Evolutionary conservation across 139 green algal genomes (phyloP).

Genomic region (Ostreobium quekettii): DNA sequence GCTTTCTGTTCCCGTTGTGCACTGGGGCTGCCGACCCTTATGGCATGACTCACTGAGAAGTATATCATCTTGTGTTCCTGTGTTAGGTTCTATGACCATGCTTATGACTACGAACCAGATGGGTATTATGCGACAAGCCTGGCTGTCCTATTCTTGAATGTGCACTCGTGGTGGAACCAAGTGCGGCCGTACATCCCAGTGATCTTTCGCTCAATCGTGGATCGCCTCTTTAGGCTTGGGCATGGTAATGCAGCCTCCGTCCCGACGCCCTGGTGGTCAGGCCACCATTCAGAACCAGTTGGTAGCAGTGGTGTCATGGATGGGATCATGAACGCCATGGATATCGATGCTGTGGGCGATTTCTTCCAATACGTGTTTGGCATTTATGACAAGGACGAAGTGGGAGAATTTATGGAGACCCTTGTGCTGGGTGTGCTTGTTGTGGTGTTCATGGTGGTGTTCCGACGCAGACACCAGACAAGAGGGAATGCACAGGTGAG

Average conservation of each 20-base stretch:
- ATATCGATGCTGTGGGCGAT: conserved; percentile 11
- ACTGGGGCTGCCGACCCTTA: no score
- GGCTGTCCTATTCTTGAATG: neutral
- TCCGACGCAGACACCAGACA: no score
- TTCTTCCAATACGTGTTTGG: neutral
- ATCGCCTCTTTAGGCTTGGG: neutral
- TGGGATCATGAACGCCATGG: conserved; percentile 4
- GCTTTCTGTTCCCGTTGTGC: no score
- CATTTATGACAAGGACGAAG: neutral
- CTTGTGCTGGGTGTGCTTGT: conserved; percentile 3
- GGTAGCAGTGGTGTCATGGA: neutral
- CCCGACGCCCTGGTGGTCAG: conserved; percentile 14
- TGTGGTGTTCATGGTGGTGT: conserved; percentile 9
- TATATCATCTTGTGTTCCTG: no score
- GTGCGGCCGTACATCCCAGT: neutral
- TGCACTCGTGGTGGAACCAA: conserved; percentile 5
- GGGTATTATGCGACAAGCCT: conserved; percentile 7
- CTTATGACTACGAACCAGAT: conserved; percentile 1
- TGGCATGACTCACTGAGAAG: no score
- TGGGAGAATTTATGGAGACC: conserved; percentile 10
- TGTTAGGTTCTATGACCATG: conserved; percentile 19
- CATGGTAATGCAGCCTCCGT: neutral
- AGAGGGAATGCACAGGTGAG: no score
- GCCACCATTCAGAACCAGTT: neutral
- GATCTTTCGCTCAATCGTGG: neutral